phyloP scores from a whole-genome alignment of 495 filamentous ascomycete species.

The Cercophora samala region DNA sequence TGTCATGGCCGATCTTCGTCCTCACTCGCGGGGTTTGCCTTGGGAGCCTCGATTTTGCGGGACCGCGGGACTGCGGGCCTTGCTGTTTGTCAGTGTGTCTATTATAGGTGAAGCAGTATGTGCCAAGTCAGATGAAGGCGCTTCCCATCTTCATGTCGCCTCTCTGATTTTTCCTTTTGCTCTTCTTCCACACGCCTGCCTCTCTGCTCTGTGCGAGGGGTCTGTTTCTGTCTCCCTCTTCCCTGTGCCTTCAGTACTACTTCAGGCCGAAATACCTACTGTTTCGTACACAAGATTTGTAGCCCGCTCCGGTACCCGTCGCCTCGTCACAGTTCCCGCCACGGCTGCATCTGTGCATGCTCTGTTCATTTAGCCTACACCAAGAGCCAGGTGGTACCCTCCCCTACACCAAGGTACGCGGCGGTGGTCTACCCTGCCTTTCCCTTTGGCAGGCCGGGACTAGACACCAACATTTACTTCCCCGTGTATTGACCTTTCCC shows the following conservation, averaged over 20 bases:
- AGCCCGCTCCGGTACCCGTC: not conserved
- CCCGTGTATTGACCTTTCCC: not conserved
- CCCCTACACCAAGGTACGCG: not conserved
- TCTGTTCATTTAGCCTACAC: conserved; percentile 17
- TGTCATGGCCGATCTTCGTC: not conserved
- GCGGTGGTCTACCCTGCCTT: not conserved
- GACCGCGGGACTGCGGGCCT: not conserved
- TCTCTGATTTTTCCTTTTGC: not conserved
- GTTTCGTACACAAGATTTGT: not conserved
- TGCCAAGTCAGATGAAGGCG: not conserved
- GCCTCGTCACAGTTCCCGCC: not conserved
- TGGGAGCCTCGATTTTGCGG: not conserved
- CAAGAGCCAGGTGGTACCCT: not conserved
- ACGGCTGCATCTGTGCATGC: conserved; percentile 4
- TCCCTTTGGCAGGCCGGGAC: not conserved
- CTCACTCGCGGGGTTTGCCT: not conserved
- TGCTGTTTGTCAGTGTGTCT: not conserved
- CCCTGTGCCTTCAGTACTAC: no score
- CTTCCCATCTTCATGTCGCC: not conserved
- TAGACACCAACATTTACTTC: not conserved
- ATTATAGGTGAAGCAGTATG: not conserved
- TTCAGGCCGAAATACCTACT: no score
- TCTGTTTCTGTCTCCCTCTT: not conserved
- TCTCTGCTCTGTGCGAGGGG: not conserved
- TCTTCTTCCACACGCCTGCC: not conserved